Evolutionary conservation across 208 protist genomes (phyloP), one percentile per base, ranked within the genome.

Genomic region (Leishmania guyanensis): DNA sequence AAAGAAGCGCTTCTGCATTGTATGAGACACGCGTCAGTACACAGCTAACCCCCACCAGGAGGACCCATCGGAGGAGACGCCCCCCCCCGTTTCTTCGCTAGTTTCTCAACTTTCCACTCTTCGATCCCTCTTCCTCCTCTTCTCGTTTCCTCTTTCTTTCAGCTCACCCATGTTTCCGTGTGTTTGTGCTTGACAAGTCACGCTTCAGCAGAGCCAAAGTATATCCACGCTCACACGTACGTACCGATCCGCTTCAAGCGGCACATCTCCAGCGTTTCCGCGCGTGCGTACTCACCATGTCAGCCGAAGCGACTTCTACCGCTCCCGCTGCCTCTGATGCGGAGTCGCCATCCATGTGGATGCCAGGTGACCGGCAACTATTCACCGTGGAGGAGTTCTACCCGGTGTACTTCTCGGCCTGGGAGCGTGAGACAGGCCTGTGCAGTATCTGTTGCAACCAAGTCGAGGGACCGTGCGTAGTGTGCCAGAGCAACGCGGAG

Each of bases 401-500:
- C 78, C 98, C 98, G 26, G 98, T 99, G n/a, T 98, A 98, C 73
- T 81, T 99, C 43, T 99, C 98, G 86, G 79, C 91, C 29, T 99
- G 98, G 98, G 94, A 98, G 88, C 98, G 98, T 58, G 90, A 98
- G 65, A 98, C 99, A 20, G 98, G 99, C 73, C 99, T 97, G 80
- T 99, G 99, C 80, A 98, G 97, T 70, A 99, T 99, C 82, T 99
- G 99, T 90, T 88, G 98, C 62, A 99, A 99, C 72, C 96, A 99
- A 79, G 98, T 99, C 64, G 99, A 99, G 93, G 98, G 99, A 29
- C 91, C 98, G 12, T 99, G 98, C 84, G 98, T 99, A n/a, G 96
- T 98, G 80, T 99, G 98, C 88, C 98, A 99, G 90, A 94, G 95
- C 62, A 98, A 86, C 73, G 83, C 85, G 0, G 81, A 90, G 75